Percentiles rank a stretch among this genome's conserved stretches.
These are phyloP conservation scores for Stereum hirsutum DNA, from an alignment of 1,284 basidiomycete genomes.

Conservation along the genomic window DNA sequence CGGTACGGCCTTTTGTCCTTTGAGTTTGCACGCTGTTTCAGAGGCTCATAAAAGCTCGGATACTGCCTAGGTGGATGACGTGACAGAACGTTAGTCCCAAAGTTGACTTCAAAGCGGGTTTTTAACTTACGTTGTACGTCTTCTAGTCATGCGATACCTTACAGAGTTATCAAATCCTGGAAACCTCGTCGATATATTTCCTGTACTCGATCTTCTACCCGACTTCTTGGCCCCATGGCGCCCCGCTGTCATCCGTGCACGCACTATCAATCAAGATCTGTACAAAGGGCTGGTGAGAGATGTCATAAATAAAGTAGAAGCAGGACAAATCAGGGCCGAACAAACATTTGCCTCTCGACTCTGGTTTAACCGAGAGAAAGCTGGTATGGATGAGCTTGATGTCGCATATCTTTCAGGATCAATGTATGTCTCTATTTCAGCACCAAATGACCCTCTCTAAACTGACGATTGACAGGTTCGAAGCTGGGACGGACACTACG, in stretches of 20 bases:
- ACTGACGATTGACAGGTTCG: not conserved
- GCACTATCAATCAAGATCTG: not conserved
- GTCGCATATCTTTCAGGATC: not conserved
- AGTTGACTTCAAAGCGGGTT: no score
- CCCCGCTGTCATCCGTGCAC: not conserved
- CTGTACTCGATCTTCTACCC: not conserved
- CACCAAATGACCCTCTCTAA: no score
- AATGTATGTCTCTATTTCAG: not conserved
- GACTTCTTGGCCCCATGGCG: not conserved
- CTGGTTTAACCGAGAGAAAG: not conserved
- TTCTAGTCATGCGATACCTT: no score
- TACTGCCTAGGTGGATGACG: no score
- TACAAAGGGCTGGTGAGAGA: not conserved
- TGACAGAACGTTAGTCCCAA: no score
- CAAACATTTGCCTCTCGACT: not conserved
- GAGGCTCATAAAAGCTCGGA: no score
- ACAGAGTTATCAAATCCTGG: no score
- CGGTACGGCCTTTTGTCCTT: no score
- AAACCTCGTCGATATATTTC: not conserved
- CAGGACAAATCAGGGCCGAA: not conserved
- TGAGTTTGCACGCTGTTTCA: no score
- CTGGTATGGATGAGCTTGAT: conserved; percentile 1
- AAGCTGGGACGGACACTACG: conserved; percentile 1
- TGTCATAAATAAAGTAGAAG: not conserved
- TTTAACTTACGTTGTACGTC: no score